Percentiles rank a stretch among this genome's conserved stretches.
Conservation (phyloP, 768 basidiomycete genomes). For the Cystofilobasidium bisporidii region DNA sequence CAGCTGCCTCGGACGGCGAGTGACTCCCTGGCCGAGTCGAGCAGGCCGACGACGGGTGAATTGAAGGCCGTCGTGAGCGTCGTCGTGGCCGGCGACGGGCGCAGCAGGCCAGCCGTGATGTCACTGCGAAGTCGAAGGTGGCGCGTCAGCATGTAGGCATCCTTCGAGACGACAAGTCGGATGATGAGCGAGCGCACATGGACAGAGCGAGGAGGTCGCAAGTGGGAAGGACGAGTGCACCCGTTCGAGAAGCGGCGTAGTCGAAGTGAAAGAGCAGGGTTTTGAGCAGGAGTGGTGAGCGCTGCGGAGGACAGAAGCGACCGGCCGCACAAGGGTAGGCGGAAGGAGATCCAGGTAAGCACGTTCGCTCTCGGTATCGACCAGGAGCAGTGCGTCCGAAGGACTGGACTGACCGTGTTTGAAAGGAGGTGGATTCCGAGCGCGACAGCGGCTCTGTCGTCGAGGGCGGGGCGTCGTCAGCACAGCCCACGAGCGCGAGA, state of each 20-base stretch:
- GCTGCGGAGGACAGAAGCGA: neutral
- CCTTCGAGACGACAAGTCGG: neutral
- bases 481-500: neutral
- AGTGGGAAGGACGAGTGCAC: neutral
- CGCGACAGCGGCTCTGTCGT: neutral
- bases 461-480: neutral
- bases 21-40: neutral
- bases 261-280: neutral
- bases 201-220: neutral
- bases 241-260: neutral
- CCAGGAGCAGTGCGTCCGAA: too few species aligned
- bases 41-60: neutral
- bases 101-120: neutral
- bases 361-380: too few species aligned
- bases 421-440: neutral
- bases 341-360: neutral
- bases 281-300: constrained; percentile 1
- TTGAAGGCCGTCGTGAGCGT: constrained; percentile 4
- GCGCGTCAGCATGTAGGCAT: neutral
- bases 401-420: neutral
- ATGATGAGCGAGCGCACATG: too few species aligned
- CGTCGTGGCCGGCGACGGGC: neutral
- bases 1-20: neutral
- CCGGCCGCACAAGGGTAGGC: too few species aligned
- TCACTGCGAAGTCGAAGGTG: neutral